Evolutionary conservation across 2,329 filamentous ascomycete species (phyloP), one percentile per base, ranked within the genome.

Genomic region (Zymoseptoria tritici): DNA sequence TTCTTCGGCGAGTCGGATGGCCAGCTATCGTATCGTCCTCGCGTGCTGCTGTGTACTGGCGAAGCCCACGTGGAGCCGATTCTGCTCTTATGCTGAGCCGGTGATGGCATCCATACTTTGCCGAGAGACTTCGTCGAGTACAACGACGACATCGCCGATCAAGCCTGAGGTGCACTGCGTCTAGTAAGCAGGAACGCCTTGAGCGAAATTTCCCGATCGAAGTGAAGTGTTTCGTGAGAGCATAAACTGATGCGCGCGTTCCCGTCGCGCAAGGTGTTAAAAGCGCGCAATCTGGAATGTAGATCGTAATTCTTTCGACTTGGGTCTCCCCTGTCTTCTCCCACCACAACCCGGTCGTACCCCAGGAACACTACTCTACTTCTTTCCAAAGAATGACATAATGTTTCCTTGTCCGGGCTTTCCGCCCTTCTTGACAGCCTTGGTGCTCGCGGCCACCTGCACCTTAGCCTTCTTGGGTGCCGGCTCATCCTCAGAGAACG

Each of bases 321-420:
- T n/a, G n/a, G n/a, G n/a, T n/a, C n/a, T n/a, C n/a, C n/a, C n/a
- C n/a, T n/a, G n/a, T n/a, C n/a, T n/a, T n/a, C n/a, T n/a, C n/a
- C n/a, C n/a, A n/a, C n/a, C n/a, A n/a, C n/a, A n/a, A n/a, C n/a
- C n/a, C n/a, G n/a, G n/a, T n/a, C n/a, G n/a, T n/a, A n/a, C n/a
- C n/a, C n/a, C n/a, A n/a, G n/a, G n/a, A n/a, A n/a, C n/a, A n/a
- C n/a, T n/a, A n/a, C 4, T 54, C 57, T 64, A 89, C 70, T 91
- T 94, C 79, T 95, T 96, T 50, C 83, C 82, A 74, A 96, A 96
- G 76, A 96, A 96, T 0, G 87, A 91, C 87, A 92, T 96, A 71
- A 96, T 96, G 72, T 81, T 96, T 2, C 91, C 91, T 70, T 91
- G 87, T 2, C 83, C 79, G 9, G 75, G 71, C 60, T 75, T 78